Evolutionary conservation across 148 eudicot genomes (phyloP).

Genomic region (Camellia lanceoleosa): DNA sequence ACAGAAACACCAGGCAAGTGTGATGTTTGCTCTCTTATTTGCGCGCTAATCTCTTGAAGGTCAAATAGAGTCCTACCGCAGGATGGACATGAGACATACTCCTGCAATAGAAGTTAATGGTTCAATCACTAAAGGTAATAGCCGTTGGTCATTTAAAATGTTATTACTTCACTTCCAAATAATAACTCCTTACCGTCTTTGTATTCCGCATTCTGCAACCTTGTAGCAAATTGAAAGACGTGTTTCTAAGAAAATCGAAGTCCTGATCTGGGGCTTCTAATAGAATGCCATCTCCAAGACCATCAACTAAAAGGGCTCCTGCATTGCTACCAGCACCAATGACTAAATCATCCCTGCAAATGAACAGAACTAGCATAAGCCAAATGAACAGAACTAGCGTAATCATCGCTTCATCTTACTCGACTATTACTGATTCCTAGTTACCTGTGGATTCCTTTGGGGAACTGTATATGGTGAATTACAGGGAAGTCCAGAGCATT

Average conservation of each 20-base stretch:
- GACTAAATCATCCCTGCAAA: conserved; percentile 85
- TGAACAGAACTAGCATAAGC: conserved; percentile 14
- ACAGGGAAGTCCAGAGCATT: conserved; percentile 73
- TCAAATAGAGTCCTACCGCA: conserved; percentile 97
- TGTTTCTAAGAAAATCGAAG: conserved; percentile 81
- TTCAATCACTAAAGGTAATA: neutral
- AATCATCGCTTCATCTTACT: conserved; percentile 2
- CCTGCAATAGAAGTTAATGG: conserved; percentile 41
- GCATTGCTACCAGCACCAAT: conserved; percentile 89
- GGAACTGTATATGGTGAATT: conserved; percentile 86
- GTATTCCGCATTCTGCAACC: conserved; percentile 99
- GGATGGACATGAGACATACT: conserved; percentile 99
- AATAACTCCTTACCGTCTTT: conserved; percentile 60
- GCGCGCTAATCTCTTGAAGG: conserved; percentile 93
- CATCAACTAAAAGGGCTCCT: conserved; percentile 95
- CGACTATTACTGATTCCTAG: conserved; percentile 1
- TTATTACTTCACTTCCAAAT: neutral
- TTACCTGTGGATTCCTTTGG: conserved; percentile 75
- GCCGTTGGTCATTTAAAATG: neutral
- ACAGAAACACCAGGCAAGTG: conserved; percentile 99
- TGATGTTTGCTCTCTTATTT: conserved; percentile 90
- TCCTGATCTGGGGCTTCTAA: conserved; percentile 87
- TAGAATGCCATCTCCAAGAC: conserved; percentile 91
- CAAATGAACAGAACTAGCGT: neutral
- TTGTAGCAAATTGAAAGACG: conserved; percentile 95